phyloP scores from a whole-genome alignment of 2,329 filamentous ascomycete genomes.

The Diaporthe vaccinii region DNA sequence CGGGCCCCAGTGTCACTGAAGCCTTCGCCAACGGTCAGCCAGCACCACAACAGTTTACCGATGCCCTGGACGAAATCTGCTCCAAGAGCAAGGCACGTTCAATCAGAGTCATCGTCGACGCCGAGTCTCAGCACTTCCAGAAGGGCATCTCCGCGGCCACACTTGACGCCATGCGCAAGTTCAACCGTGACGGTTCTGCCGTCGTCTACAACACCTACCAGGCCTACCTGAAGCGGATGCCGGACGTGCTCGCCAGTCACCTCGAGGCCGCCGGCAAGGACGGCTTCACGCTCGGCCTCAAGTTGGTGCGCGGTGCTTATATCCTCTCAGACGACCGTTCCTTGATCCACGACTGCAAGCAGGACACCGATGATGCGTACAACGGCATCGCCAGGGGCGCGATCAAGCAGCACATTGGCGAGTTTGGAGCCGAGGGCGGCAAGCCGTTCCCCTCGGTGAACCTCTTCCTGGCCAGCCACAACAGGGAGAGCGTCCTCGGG shows the following conservation, averaged over 20 bases:
- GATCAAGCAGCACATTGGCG: constrained; percentile 58
- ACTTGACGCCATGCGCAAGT: constrained; percentile 53
- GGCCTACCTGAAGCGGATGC: constrained; percentile 65
- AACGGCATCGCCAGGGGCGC: constrained; percentile 62
- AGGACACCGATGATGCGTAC: constrained; percentile 66
- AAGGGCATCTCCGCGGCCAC: constrained; percentile 52
- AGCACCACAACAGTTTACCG: constrained; percentile 57
- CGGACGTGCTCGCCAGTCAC: constrained; percentile 58
- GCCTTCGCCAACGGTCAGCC: constrained; percentile 52
- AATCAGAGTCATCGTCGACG: constrained; percentile 60
- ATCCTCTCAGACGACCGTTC: constrained; percentile 62
- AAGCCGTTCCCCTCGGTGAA: constrained; percentile 59
- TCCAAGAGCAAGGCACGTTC: constrained; percentile 53
- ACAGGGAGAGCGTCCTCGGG: constrained; percentile 56
- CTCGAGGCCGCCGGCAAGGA: constrained; percentile 59
- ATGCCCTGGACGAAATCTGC: constrained; percentile 57
- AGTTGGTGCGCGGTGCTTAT: constrained; percentile 70
- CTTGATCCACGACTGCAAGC: constrained; percentile 66
- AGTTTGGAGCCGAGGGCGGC: constrained; percentile 53
- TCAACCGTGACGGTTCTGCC: constrained; percentile 54
- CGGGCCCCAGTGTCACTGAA: constrained; percentile 54
- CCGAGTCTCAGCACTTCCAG: constrained; percentile 61
- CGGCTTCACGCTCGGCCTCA: constrained; percentile 66
- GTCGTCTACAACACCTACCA: constrained; percentile 68
- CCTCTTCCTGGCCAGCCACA: constrained; percentile 68